Base-by-base conservation (phyloP, 2,329 filamentous ascomycete species). In the Magnaporthiopsis poae region DNA sequence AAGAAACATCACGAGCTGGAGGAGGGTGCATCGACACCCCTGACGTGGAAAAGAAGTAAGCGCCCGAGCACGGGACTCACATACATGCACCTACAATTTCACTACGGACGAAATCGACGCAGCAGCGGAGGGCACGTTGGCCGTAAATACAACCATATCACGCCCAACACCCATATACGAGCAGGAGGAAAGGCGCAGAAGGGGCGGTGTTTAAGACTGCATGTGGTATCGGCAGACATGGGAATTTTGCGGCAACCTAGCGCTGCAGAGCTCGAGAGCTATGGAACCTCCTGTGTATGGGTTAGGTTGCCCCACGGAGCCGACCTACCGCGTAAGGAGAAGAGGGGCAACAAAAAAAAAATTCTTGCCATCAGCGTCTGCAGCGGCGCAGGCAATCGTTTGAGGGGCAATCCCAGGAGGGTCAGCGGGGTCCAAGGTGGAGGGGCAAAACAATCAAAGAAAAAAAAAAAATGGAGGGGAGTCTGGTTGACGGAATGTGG, bases 401-500 rank as follows among this genome's bases (percentile, higher is more conserved):
- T 1, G 60, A 61, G 60, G 60, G 60, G 60, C 60, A 61, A 29
- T 31, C 60, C 60, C 4, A 7, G 27, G 60, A 56, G 46, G 46
- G 46, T 21, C 46, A 56, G 60, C 27, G 60, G 60, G 60, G 59
- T 11, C 2, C 9, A 62, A 21, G 36, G 29, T 56, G 62, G 62
- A 52, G 62, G 62, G 35, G 62, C 33, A 64, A 64, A 52, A 39
- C 33, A n/a, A 52, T 21, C 15, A 8, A 52, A 52, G 25, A n/a
- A 56, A 56, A 56, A 56, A 56, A 25, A 56, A 56, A n/a, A n/a
- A n/a, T 7, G 21, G 27, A 33, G 61, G 61, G 46, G 29, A 60
- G 56, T 60, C 35, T 60, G 46, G 21, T 56, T 56, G 46, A 56
- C 46, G 7, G 46, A 64, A 64, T 31, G 63, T 64, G 63, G 63